Evolutionary conservation across 768 basidiomycete genomes (phyloP).

Genomic region (Suillus alpinus): DNA sequence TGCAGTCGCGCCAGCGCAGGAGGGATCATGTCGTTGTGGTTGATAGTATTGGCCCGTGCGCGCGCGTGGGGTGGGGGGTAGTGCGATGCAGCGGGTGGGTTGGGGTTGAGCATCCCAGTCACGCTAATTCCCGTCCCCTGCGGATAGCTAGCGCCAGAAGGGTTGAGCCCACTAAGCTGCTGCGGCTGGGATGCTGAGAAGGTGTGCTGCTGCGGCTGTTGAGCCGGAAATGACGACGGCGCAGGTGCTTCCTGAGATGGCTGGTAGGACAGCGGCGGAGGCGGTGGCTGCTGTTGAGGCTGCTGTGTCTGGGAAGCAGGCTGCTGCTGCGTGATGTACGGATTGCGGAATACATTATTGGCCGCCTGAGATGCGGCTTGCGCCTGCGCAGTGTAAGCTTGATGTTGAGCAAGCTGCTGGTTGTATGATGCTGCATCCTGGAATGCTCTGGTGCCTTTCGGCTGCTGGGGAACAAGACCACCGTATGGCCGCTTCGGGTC

Average conservation of each 20-base stretch:
- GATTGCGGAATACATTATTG: slow-evolving; percentile 69
- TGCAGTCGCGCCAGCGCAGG: slow-evolving; percentile 88
- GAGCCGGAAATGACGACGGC: slow-evolving; percentile 5
- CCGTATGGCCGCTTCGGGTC: slow-evolving; percentile 91
- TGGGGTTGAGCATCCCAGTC: slow-evolving; percentile 40
- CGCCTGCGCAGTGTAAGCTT: slow-evolving; percentile 86
- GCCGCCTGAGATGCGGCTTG: slow-evolving; percentile 74
- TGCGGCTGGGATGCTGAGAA: slow-evolving; percentile 23
- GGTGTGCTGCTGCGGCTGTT: slow-evolving; percentile 21
- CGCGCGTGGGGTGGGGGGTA: slow-evolving; percentile 56
- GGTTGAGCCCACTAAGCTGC: slow-evolving; percentile 16
- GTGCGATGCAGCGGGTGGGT: slow-evolving; percentile 62
- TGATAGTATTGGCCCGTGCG: slow-evolving; percentile 88
- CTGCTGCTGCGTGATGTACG: slow-evolving; percentile 61
- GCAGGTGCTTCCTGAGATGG: slow-evolving; percentile 12
- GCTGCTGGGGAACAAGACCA: slow-evolving; percentile 86
- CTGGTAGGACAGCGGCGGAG: slow-evolving; percentile 13
- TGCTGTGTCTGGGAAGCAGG: slow-evolving; percentile 30
- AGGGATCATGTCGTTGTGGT: slow-evolving; percentile 83
- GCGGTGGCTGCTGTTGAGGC: slow-evolving; percentile 32
- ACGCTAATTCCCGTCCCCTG: slow-evolving; percentile 19
- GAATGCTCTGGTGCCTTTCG: slow-evolving; percentile 80
- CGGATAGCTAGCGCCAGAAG: slow-evolving; percentile 14
- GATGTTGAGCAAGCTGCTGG: slow-evolving; percentile 92
- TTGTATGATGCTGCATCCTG: slow-evolving; percentile 94